Conservation (phyloP, 1,284 basidiomycete species). For the Trichosporon faecale region DNA sequence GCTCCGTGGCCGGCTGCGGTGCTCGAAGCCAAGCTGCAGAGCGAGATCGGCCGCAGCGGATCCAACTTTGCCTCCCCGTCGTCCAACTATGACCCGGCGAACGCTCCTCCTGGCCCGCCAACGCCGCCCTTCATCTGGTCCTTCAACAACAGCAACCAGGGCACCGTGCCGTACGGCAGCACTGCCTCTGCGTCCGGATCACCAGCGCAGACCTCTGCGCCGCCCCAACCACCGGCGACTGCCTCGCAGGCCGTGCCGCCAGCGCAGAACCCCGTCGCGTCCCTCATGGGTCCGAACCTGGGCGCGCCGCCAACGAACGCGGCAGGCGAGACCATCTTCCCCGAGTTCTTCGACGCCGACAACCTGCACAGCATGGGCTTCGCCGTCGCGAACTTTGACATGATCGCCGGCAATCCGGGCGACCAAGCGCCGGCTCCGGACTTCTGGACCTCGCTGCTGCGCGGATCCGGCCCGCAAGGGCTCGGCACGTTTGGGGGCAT, state of each 20-base stretch:
- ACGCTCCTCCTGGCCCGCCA: neutral
- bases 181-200: neutral
- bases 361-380: constrained; percentile 25
- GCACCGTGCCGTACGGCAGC: constrained; percentile 12
- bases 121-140: constrained; percentile 18
- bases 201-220: neutral
- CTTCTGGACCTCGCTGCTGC: constrained; percentile 23
- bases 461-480: constrained; percentile 11
- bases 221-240: neutral
- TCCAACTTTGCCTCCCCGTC: neutral
- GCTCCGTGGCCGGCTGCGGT: neutral
- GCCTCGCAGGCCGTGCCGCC: neutral
- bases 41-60: neutral
- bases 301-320: constrained; percentile 3
- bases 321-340: constrained; percentile 3
- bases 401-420: constrained; percentile 13
- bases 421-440: constrained; percentile 14
- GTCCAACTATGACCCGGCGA: neutral
- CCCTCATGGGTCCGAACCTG: neutral
- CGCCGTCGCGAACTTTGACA: constrained; percentile 27
- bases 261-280: neutral
- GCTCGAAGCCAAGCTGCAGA: constrained; percentile 15
- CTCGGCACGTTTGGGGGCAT: constrained; percentile 16
- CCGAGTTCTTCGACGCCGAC: constrained; percentile 23
- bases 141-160: constrained; percentile 11